phyloP scores from a whole-genome alignment of 805 yeast genomes.

The Yarrowia osloensis region DNA sequence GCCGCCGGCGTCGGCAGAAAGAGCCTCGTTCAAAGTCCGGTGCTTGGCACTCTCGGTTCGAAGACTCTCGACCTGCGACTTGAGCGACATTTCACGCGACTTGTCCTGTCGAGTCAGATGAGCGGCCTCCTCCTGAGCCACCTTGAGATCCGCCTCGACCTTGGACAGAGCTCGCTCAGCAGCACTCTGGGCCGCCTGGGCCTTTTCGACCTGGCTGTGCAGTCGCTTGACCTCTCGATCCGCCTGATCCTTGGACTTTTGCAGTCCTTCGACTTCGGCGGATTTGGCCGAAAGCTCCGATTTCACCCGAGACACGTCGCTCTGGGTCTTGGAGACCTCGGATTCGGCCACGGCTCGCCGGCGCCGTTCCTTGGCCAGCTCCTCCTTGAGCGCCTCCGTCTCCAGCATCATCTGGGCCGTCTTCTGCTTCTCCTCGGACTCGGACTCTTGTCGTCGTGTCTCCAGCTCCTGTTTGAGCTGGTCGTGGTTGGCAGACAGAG shows the following conservation, averaged over 20 bases:
- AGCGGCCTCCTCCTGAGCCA: conserved; percentile 34
- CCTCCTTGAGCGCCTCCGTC: conserved; percentile 31
- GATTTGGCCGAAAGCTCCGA: not conserved
- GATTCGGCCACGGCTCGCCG: not conserved
- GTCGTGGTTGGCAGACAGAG: conserved; percentile 30
- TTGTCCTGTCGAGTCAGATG: conserved; percentile 30
- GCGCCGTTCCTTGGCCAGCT: conserved; percentile 31
- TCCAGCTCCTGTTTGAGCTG: conserved; percentile 46
- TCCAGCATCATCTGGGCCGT: conserved; percentile 34
- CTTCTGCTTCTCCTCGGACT: conserved; percentile 34
- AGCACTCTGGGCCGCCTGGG: conserved; percentile 31
- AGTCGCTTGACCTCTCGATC: conserved; percentile 33
- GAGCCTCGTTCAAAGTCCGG: conserved; percentile 34
- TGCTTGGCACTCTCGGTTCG: conserved; percentile 33
- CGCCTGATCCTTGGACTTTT: not conserved
- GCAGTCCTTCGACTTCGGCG: not conserved
- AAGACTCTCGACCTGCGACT: conserved; percentile 29
- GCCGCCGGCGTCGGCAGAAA: conserved; percentile 31
- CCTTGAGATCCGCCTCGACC: conserved; percentile 34
- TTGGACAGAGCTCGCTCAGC: conserved; percentile 33
- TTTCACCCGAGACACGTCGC: not conserved
- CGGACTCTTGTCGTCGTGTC: conserved; percentile 10
- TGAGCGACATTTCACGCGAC: conserved; percentile 23
- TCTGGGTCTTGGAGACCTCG: conserved; percentile 32
- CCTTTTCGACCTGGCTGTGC: conserved; percentile 33